Evolutionary conservation across 441 rosid genomes (phyloP), one percentile per base, ranked within the genome.

Genomic region (Capsella rubella): DNA sequence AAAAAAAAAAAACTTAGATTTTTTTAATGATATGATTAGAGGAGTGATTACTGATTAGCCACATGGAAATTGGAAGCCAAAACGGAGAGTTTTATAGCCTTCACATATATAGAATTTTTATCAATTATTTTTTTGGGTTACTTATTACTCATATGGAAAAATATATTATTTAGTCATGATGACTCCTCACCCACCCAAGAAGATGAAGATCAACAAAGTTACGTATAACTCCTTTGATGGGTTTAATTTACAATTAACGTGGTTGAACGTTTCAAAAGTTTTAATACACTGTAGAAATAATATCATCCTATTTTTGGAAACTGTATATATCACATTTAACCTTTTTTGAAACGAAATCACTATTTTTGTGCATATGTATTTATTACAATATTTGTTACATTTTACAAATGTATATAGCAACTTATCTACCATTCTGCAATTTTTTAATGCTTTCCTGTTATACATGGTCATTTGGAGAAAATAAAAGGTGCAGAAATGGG

Each of bases 1-100:
- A 32, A 50, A 1, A 0, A 2, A 27, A 43, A 4, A 4, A 11
- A 14, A 8, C 46, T 47, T 8, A 47, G 64, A 75, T 76, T 69
- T 4, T 50, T 54, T 3, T 55, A 14, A 21, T 28, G 40, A 64
- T 69, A 76, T 70, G 71, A 47, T 37, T 45, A 54, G 8, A 34
- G 8, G 37, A 8, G 42, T 75, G 64, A 62, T 46, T 76, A 8
- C 34, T 75, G 64, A 62, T 46, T 76, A 6, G 9, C 52, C 16
- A 37, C 3, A 45, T 6, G 21, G 73, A 35, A 40, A 42, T 53
- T 50, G n/a, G 51, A 72, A 18, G 8, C 35, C 16, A 62, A 31
- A 72, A 53, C 3, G 52, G 69, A 46, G 45, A 52, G 16, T 18
- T 52, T 28, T 3, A n/a, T 45, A n/a, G 2, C 4, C 21, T 7